Percentiles rank a stretch among this genome's conserved stretches.
These are phyloP conservation scores for Apostasia shenzhenica DNA, from an alignment of 106 monocot genomes.

Conservation along the genomic window DNA sequence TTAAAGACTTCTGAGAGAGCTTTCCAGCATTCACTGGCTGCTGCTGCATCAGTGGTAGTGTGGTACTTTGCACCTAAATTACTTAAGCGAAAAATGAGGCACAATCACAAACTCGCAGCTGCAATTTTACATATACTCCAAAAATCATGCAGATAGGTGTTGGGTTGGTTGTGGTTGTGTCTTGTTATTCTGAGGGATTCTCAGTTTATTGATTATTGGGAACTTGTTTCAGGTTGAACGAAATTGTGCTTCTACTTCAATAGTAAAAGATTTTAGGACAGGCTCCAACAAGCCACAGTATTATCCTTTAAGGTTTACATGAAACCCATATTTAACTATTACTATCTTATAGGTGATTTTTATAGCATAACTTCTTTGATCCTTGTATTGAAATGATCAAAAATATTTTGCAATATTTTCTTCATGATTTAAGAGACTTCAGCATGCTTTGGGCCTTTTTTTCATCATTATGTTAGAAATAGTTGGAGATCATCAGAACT, in stretches of 20 bases:
- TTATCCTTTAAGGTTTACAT: conserved; percentile 8
- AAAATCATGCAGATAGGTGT: not conserved
- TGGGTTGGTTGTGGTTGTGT: too few species aligned
- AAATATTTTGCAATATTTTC: too few species aligned
- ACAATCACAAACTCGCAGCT: not conserved
- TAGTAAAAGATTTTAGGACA: conserved; percentile 8
- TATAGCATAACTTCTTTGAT: too few species aligned
- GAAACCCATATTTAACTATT: too few species aligned
- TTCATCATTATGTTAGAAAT: too few species aligned
- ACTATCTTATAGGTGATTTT: too few species aligned
- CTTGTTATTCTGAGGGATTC: not conserved
- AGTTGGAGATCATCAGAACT: too few species aligned
- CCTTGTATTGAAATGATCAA: too few species aligned
- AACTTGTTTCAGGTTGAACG: conserved; percentile 11
- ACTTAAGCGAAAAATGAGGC: not conserved
- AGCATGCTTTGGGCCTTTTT: too few species aligned
- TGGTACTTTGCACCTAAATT: not conserved
- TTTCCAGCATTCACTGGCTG: conserved; percentile 12
- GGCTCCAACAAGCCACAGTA: conserved; percentile 8
- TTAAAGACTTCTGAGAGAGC: conserved; percentile 51
- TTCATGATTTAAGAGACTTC: too few species aligned
- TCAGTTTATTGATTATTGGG: not conserved
- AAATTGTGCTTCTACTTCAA: conserved; percentile 4
- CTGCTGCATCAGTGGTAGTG: conserved; percentile 21
- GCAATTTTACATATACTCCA: not conserved